phyloP scores from a whole-genome alignment of 148 eudicot species.

The Rhododendron henanense region DNA sequence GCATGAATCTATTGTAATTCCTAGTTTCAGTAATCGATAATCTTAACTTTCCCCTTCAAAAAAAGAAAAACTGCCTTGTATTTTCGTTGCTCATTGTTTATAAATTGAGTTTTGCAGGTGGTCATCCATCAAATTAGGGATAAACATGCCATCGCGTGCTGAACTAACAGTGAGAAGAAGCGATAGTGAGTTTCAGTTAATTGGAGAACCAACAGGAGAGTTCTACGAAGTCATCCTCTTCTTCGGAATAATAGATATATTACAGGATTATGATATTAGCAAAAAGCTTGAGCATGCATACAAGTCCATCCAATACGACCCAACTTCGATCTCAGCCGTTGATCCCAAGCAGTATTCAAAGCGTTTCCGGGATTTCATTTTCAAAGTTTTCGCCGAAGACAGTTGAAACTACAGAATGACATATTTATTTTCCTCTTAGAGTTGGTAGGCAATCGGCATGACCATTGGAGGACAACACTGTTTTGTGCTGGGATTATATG shows the following conservation, averaged over 20 bases:
- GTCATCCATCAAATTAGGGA: slow-evolving; percentile 68
- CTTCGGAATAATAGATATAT: slow-evolving; percentile 73
- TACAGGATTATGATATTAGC: slow-evolving; percentile 92
- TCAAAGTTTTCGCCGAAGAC: slow-evolving; percentile 59
- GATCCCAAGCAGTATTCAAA: slow-evolving; percentile 75
- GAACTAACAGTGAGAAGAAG: slow-evolving; percentile 57
- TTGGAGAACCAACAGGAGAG: slow-evolving; percentile 87
- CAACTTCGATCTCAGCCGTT: slow-evolving; percentile 77
- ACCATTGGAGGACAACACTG: background rate
- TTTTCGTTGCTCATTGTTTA: background rate
- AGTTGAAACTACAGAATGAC: slow-evolving; percentile 1
- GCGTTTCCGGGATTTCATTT: slow-evolving; percentile 76
- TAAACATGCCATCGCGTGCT: slow-evolving; percentile 79
- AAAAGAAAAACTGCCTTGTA: background rate
- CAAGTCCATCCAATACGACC: slow-evolving; percentile 77
- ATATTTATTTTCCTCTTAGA: slow-evolving; percentile 1
- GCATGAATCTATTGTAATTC: background rate
- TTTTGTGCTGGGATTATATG: background rate
- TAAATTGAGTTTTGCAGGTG: slow-evolving; percentile 33
- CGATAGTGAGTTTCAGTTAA: slow-evolving; percentile 42
- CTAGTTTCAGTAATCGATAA: background rate
- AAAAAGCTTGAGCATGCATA: slow-evolving; percentile 93
- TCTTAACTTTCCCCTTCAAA: background rate
- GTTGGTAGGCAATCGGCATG: background rate
- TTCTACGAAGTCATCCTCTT: slow-evolving; percentile 80